phyloP scores from a whole-genome alignment of 768 basidiomycete species.

The Tulasnella sp. region DNA sequence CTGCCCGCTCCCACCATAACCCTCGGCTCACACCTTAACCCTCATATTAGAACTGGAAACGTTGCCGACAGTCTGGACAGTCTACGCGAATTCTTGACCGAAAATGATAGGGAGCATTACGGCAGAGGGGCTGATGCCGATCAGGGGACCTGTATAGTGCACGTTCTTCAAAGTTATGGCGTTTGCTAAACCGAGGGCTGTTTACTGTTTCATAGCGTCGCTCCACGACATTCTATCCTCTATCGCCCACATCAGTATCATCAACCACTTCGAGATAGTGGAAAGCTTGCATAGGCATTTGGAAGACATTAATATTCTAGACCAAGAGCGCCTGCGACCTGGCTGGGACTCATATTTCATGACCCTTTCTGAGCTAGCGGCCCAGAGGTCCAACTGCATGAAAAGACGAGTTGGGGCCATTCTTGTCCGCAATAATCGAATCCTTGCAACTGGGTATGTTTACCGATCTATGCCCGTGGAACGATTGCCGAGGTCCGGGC shows the following conservation, averaged over 20 bases:
- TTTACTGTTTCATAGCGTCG: background rate
- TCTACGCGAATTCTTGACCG: conserved; percentile 65
- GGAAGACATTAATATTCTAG: conserved; percentile 56
- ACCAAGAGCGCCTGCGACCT: conserved; percentile 72
- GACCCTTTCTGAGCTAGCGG: conserved; percentile 87
- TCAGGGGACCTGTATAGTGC: conserved; percentile 4
- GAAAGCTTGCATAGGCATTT: conserved; percentile 54
- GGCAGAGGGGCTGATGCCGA: conserved; percentile 32
- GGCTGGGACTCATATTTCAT: conserved; percentile 97
- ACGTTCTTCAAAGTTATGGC: background rate
- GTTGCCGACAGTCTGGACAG: background rate
- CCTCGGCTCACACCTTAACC: background rate
- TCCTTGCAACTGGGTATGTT: conserved; percentile 70
- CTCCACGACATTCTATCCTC: conserved; percentile 22
- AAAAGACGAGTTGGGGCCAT: conserved; percentile 93
- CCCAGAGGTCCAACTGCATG: conserved; percentile 91
- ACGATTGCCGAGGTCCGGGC: background rate
- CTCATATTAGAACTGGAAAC: background rate
- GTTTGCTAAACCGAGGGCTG: background rate
- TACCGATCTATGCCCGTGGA: background rate
- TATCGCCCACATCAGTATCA: conserved; percentile 45
- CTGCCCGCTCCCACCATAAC: conserved; percentile 10
- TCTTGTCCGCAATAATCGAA: conserved; percentile 65
- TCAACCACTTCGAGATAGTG: conserved; percentile 54
- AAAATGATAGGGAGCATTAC: conserved; percentile 63